phyloP scores from a whole-genome alignment of 306 rosid genomes.

The Malus asiatica region DNA sequence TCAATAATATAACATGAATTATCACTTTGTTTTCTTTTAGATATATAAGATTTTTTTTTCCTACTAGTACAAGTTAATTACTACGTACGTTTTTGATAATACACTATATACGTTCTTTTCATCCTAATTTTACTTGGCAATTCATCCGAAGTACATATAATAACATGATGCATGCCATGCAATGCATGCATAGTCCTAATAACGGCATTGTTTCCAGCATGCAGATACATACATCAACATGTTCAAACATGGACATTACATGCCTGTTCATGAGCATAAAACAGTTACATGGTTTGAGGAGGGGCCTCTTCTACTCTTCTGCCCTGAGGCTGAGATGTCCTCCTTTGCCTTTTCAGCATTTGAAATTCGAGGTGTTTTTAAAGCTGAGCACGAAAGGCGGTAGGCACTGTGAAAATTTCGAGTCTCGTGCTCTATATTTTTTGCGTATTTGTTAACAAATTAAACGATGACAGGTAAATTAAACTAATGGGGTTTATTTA shows the following conservation, averaged over 20 bases:
- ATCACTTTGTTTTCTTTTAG: background rate
- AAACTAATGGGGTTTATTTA: background rate
- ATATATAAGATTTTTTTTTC: too few relatives aligned
- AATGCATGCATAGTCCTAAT: background rate
- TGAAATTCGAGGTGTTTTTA: slow-evolving; percentile 4
- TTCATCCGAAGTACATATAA: background rate
- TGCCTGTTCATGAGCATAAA: background rate
- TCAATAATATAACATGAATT: too few relatives aligned
- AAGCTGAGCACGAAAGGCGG: background rate
- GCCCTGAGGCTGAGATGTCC: background rate
- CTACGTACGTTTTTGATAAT: too few relatives aligned
- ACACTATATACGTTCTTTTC: too few relatives aligned
- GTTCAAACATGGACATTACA: background rate
- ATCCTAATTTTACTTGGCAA: background rate
- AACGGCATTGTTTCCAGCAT: background rate
- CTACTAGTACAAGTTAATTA: too few relatives aligned
- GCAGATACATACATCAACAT: background rate
- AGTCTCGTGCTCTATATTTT: background rate
- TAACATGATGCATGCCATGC: background rate
- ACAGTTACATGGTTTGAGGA: background rate
- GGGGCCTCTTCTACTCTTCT: background rate
- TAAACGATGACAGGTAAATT: background rate
- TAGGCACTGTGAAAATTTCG: background rate
- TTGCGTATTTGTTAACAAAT: background rate
- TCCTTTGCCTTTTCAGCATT: background rate